Base-by-base conservation (phyloP, 192 early-diverging fungal genomes). In the Coemansia sp. region DNA sequence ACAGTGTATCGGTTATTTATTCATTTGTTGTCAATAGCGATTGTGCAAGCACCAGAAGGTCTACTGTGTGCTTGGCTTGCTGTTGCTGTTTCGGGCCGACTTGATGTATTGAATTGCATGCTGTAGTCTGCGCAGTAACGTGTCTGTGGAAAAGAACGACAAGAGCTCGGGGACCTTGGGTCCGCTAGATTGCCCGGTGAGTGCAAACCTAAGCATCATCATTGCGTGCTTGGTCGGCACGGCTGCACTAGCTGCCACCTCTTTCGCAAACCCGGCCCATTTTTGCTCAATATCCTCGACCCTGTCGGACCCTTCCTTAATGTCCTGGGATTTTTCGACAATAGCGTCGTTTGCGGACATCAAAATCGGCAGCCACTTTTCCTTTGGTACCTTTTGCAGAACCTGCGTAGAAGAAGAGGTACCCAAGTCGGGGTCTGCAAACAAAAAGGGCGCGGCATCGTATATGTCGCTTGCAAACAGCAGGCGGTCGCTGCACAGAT, bases 151-250 rank as follows among this genome's bases (percentile, higher is more conserved):
- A n/a, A 81, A 69, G 6, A 57, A 65, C 9, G 32, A 46, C 57
- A 83, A 46, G 6, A 83, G 57, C 1, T 71, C 75, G 40, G 75
- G 69, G 10, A 83, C 33, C 50, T 59, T 69, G 17, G 81, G 81
- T 0, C 81, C 81, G 5, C 59, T 65, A 13, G 59, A 43, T 50
- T 69, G 65, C 0, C 89, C 90, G 7, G 90, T 90, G 2, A 90
- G 79, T 4, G 80, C 82, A 67, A 85, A 89, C 20, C 90, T 70
- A 32, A 90, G 72, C 22, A 83, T 83, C 70, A 87, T 85, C 89
- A 89, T 86, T 4, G 85, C 82, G 9, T 84, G 81, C 20, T 83
- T 83, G 14, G 70, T 67, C 9, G 67, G 52, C 9, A 74, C 77
- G 1, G 74, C 66, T 42, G 76, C 70, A 13, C 55, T 56, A 42